Evolutionary conservation across 2,329 filamentous ascomycete species (phyloP), one percentile per base, ranked within the genome.

Genomic region (Pseudogymnoascus sp.): DNA sequence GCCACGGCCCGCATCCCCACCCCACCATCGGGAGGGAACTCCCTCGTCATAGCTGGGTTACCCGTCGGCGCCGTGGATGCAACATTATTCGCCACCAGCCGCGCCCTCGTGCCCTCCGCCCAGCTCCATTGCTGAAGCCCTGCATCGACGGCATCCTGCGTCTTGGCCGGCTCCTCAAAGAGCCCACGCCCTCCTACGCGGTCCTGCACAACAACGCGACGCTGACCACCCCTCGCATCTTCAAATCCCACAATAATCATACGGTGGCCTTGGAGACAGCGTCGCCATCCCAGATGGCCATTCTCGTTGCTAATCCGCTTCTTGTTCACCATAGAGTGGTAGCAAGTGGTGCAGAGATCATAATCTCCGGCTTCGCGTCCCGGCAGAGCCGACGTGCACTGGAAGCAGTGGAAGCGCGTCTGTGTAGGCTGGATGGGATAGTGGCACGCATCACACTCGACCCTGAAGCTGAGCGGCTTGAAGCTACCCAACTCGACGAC

Each of bases 191-290:
- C 93, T 12, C 93, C 93, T 0, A 96, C 90, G 0, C 92, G 75
- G 58, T 93, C 90, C 31, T 83, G 78, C 6, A 89, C 79, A 1
- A 93, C 80, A 19, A 87, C 78, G 31, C 91, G 83, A 65, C 83
- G 80, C 68, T 89, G 86, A 0, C 88, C 88, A 23, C 84, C 83
- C 16, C 83, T 81, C 33, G 81, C 80, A 62, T 91, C 86, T 64
- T 88, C 81, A 70, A 93, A 96, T 0, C 85, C 87, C 10, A 95
- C 79, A 10, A 95, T 78, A 0, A 87, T 84, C 91, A 96, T 96
- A 33, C 92, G 84, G 71, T 97, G 93, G 4, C 89, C 89, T 43
- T 82, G 80, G 0, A 87, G 80, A 72, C 93, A 97, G 59, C 92
- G 82, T 10, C 92, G 82, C 93, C 93, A 97, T 2, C 92, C 92